These are phyloP conservation scores for Termitomyces heimii DNA, from an alignment of 768 basidiomycete genomes.

Conservation along the genomic window DNA sequence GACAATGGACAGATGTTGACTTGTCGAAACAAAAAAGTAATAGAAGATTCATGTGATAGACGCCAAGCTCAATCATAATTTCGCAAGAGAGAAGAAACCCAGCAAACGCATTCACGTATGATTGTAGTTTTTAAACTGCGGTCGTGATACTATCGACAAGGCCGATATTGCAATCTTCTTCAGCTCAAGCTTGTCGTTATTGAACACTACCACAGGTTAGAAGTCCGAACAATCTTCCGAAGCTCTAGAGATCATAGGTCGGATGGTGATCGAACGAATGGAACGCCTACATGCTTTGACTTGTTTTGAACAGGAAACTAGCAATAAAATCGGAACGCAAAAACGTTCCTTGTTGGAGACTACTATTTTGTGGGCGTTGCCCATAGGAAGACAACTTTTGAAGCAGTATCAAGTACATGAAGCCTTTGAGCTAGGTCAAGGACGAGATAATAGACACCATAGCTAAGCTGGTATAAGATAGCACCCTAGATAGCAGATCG, in stretches of 20 bases:
- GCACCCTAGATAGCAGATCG: neutral
- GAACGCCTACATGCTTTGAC: neutral
- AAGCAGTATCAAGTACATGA: neutral
- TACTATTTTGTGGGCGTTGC: neutral
- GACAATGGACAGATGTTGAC: too few species aligned
- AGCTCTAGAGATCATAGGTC: neutral
- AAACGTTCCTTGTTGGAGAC: neutral
- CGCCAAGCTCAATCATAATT: neutral
- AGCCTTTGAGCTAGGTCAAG: neutral
- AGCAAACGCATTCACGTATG: neutral
- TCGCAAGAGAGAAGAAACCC: neutral
- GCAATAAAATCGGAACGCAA: neutral
- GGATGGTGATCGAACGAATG: neutral
- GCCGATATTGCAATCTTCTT: neutral
- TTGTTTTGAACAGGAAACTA: neutral
- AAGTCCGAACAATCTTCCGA: neutral
- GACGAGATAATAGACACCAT: neutral
- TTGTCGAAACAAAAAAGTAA: too few species aligned
- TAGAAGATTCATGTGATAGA: too few species aligned
- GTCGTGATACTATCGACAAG: too few species aligned
- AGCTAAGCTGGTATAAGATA: neutral
- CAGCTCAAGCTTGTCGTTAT: neutral
- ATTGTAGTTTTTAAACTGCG: too few species aligned
- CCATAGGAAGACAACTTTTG: neutral
- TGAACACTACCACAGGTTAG: neutral